Percentiles rank a stretch among this genome's conserved stretches.
Evolutionary conservation across 495 filamentous ascomycete species (phyloP).

Genomic region (Venustampulla echinocandica): DNA sequence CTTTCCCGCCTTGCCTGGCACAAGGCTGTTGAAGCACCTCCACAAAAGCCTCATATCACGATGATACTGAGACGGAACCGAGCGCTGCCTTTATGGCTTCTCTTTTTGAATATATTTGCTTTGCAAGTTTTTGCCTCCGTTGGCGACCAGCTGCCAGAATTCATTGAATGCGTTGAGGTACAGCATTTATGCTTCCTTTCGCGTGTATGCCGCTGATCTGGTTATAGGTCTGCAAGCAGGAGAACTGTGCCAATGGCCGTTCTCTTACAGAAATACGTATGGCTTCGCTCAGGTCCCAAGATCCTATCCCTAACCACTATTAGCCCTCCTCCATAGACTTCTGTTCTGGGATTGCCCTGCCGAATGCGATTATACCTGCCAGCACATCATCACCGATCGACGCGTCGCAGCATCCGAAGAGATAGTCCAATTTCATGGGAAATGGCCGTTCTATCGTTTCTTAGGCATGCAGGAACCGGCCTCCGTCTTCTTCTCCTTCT

Average conservation of each 20-base stretch:
- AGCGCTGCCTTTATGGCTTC: conserved; percentile 4
- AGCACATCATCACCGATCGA: conserved; percentile 78
- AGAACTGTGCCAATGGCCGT: conserved; percentile 58
- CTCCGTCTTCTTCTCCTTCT: conserved; percentile 82
- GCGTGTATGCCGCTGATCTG: conserved; percentile 13
- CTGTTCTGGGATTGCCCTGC: conserved; percentile 73
- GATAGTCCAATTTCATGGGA: conserved; percentile 93
- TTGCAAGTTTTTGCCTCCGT: conserved; percentile 54
- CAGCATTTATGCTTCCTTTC: conserved; percentile 3
- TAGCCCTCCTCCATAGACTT: conserved; percentile 60
- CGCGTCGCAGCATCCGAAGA: conserved; percentile 58
- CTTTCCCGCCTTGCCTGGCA: too few relatives aligned
- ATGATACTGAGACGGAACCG: conserved; percentile 22
- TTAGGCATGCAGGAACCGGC: conserved; percentile 92
- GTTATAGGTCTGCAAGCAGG: conserved; percentile 63
- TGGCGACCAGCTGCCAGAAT: conserved; percentile 84
- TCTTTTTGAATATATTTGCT: conserved; percentile 8
- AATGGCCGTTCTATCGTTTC: conserved; percentile 92
- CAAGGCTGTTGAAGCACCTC: too few relatives aligned
- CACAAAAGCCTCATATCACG: conserved; percentile 4
- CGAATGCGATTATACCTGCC: conserved; percentile 98
- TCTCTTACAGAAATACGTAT: conserved; percentile 50
- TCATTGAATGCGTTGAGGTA: conserved; percentile 82
- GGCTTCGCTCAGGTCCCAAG: conserved; percentile 1
- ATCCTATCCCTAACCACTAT: conserved; percentile 6